Evolutionary conservation across 2,329 filamentous ascomycete species (phyloP).

Genomic region (Neonectria coccinea): DNA sequence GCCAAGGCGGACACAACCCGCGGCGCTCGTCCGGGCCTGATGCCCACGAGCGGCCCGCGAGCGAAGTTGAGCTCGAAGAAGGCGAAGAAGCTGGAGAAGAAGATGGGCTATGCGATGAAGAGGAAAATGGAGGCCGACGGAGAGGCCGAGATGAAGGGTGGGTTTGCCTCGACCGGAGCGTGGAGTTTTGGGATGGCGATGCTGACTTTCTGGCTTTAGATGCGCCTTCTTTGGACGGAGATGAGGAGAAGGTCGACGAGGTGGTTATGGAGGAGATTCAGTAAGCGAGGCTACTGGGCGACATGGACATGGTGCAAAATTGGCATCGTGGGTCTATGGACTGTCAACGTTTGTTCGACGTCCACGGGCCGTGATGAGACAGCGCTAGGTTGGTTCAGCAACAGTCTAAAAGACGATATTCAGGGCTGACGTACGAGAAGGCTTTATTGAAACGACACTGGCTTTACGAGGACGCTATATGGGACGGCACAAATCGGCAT

Average conservation of each 20-base stretch:
- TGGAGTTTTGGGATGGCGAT: constrained; percentile 21
- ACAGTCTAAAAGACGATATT: not conserved
- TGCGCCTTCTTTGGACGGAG: constrained; percentile 40
- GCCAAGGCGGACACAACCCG: constrained; percentile 58
- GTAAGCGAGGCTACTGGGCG: constrained; percentile 23
- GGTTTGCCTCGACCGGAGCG: constrained; percentile 22
- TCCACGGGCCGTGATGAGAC: not conserved
- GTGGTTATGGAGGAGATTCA: constrained; percentile 46
- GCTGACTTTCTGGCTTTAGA: constrained; percentile 26
- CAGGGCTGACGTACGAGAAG: not conserved
- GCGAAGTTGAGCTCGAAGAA: constrained; percentile 66
- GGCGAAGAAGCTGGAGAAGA: constrained; percentile 66
- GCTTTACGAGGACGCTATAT: constrained; percentile 22
- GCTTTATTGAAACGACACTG: constrained; percentile 15
- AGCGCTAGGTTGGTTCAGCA: constrained; percentile 2
- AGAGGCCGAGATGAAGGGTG: constrained; percentile 63
- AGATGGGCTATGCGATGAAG: constrained; percentile 63
- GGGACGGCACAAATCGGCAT: constrained; percentile 6
- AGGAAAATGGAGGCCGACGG: constrained; percentile 64
- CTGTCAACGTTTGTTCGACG: not conserved
- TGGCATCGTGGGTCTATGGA: not conserved
- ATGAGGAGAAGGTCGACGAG: constrained; percentile 38
- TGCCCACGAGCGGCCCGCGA: constrained; percentile 68
- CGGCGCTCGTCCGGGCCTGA: constrained; percentile 64
- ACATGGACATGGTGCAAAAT: not conserved